Evolutionary conservation across 1,284 basidiomycete species (phyloP).

Genomic region (Ceratobasidium sp.): DNA sequence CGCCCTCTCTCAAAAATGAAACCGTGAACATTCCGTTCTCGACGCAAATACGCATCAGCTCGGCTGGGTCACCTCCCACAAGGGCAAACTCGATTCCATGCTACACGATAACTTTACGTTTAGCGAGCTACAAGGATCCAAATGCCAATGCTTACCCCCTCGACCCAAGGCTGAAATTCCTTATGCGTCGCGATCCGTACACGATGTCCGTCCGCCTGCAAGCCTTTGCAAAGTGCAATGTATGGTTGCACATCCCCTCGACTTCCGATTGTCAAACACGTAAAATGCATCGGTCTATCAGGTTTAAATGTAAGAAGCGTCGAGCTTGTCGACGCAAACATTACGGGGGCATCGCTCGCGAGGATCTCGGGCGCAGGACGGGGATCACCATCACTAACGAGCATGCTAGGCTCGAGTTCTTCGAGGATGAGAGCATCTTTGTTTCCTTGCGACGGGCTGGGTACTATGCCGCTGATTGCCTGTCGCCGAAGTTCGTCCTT

Average conservation of each 20-base stretch:
- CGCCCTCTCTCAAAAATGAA: constrained; percentile 89
- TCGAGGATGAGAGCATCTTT: constrained; percentile 77
- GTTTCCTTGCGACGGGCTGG: constrained; percentile 61
- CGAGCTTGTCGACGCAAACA: constrained; percentile 93
- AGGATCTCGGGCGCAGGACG: constrained; percentile 66
- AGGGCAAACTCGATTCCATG: constrained; percentile 93
- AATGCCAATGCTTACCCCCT: constrained; percentile 71
- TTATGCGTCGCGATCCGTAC: constrained; percentile 91
- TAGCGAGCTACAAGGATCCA: neutral
- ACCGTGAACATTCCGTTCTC: constrained; percentile 98
- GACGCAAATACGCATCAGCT: constrained; percentile 93
- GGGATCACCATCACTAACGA: constrained; percentile 56
- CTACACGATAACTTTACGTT: constrained; percentile 56
- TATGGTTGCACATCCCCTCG: constrained; percentile 95
- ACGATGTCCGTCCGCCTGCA: constrained; percentile 89
- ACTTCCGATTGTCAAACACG: constrained; percentile 94
- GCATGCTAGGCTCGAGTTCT: constrained; percentile 69
- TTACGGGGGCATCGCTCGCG: constrained; percentile 76
- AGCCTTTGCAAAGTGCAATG: constrained; percentile 91
- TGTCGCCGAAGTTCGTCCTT: constrained; percentile 76
- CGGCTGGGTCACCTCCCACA: constrained; percentile 96
- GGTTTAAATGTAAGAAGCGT: constrained; percentile 97
- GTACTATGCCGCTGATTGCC: constrained; percentile 58
- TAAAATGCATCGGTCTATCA: constrained; percentile 81
- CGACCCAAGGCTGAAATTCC: constrained; percentile 96